Evolutionary conservation across 345 rosid species (phyloP), one percentile per base, ranked within the genome.

Genomic region (Rhodomyrtus tomentosa): DNA sequence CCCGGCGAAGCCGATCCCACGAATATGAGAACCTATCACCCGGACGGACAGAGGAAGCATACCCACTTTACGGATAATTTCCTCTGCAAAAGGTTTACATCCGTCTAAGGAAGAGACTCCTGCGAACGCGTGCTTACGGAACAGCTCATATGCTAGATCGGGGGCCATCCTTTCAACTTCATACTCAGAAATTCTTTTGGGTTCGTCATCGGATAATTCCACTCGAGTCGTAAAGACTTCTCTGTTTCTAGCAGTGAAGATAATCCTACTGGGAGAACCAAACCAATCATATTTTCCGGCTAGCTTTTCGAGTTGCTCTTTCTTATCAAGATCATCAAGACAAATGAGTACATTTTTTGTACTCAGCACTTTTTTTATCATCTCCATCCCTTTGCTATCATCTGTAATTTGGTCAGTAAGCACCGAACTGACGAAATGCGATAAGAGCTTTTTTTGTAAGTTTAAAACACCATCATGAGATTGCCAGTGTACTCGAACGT

Each of bases 61-160:
- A 7, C 62, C 62, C 7, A 55, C 29, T 25, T 3, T 55, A 25
- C 0, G 1, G 4, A 55, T 32, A 55, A 55, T 55, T 10, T 55
- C 32, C 1, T 15, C 25, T 25, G 62, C 25, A 0, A 0, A 7
- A 55, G 0, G 15, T 0, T 11, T 32, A 55, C 2, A 55, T 10
- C 25, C 62, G 25, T 55, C 0, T 55, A 0, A 1, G 0, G 0
- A 1, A 4, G 0, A 5, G 3, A 25, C 15, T 4, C 3, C 11
- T 55, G 15, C 25, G 0, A 25, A 55, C 4, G 62, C 62, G 4
- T 55, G 0, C 29, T 55, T 55, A 11, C 0, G 25, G 25, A 55
- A 55, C 6, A 55, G 1, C 25, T 1, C 0, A 55, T 25, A 29
- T 55, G 62, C 62, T 55, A 55, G 3, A 55, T 55, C 29, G 10